Evolutionary conservation across 371 early-diverging fungal species (phyloP).

Genomic region (Rhizopus stolonifer): DNA sequence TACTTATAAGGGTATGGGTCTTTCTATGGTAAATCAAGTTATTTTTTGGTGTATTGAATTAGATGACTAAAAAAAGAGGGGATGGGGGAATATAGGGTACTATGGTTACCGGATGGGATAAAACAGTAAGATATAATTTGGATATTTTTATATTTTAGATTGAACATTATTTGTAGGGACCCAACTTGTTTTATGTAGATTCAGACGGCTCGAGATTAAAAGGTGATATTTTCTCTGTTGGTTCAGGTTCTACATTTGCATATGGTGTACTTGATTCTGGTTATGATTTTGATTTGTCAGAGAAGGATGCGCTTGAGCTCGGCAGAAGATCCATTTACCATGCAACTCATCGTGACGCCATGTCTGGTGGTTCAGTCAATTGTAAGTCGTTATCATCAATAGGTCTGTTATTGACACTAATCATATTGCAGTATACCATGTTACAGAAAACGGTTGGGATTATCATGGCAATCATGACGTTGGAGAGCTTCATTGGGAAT

Average conservation of each 20-base stretch:
- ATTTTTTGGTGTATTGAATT: too few species aligned
- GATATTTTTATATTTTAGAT: too few species aligned
- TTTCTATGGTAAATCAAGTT: conserved; percentile 98
- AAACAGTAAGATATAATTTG: too few species aligned
- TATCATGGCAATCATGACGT: conserved; percentile 88
- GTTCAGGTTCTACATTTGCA: conserved; percentile 97
- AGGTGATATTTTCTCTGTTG: conserved; percentile 96
- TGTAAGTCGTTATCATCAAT: conserved; percentile 42
- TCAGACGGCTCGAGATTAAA: conserved; percentile 94
- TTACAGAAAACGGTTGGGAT: conserved; percentile 91
- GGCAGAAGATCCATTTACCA: conserved; percentile 97
- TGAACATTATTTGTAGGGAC: too few species aligned
- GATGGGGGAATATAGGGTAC: conserved; percentile 96
- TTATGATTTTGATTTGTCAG: conserved; percentile 88
- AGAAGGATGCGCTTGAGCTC: conserved; percentile 94
- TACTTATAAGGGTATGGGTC: conserved; percentile 97
- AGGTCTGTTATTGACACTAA: neutral
- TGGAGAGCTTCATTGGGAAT: conserved; percentile 81
- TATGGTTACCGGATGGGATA: conserved; percentile 99
- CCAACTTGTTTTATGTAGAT: conserved; percentile 98
- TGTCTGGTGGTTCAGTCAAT: conserved; percentile 96
- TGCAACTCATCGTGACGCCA: conserved; percentile 99
- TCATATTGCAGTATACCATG: conserved; percentile 83
- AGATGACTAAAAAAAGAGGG: too few species aligned
- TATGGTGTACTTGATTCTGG: conserved; percentile 96